Percentiles rank a stretch among this genome's conserved stretches.
Evolutionary conservation across 2,329 filamentous ascomycete genomes (phyloP).

Genomic region (Colletotrichum viniferum): DNA sequence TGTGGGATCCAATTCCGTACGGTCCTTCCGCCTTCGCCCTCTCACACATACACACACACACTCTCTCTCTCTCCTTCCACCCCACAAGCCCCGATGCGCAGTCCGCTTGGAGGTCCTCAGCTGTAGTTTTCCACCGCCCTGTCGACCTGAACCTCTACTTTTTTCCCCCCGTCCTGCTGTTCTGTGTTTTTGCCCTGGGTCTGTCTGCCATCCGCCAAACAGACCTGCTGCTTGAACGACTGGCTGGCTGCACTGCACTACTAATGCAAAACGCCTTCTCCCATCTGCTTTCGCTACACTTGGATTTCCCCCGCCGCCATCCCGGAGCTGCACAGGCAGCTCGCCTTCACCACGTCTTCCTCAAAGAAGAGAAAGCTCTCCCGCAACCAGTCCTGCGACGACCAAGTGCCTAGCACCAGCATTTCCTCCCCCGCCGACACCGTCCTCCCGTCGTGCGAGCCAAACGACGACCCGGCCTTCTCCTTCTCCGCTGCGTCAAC

Average conservation of each 20-base stretch:
- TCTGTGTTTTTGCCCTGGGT: slow-evolving; percentile 2
- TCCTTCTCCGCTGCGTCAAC: slow-evolving; percentile 52
- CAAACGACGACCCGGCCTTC: slow-evolving; percentile 51
- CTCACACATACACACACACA: background rate
- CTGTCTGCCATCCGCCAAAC: background rate
- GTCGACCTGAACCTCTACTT: background rate
- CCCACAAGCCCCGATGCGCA: slow-evolving; percentile 16
- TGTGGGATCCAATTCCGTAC: background rate
- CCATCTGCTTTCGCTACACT: background rate
- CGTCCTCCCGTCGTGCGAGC: slow-evolving; percentile 58
- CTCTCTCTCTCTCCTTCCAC: slow-evolving; percentile 10
- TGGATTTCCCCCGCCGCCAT: slow-evolving; percentile 6
- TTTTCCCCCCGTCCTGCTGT: background rate
- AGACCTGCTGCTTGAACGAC: background rate
- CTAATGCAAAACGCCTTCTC: slow-evolving; percentile 16
- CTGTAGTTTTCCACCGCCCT: slow-evolving; percentile 11
- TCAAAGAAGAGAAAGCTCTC: slow-evolving; percentile 74
- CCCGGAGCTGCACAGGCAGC: slow-evolving; percentile 67
- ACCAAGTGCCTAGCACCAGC: slow-evolving; percentile 35
- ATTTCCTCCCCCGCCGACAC: slow-evolving; percentile 47
- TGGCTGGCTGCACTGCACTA: background rate
- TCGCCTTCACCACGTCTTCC: slow-evolving; percentile 75
- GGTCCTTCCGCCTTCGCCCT: slow-evolving; percentile 1
- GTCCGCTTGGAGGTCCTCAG: slow-evolving; percentile 12
- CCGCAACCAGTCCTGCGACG: slow-evolving; percentile 46